Evolutionary conservation across 2,329 filamentous ascomycete species (phyloP), one percentile per base, ranked within the genome.

Genomic region (Cercospora canescens): DNA sequence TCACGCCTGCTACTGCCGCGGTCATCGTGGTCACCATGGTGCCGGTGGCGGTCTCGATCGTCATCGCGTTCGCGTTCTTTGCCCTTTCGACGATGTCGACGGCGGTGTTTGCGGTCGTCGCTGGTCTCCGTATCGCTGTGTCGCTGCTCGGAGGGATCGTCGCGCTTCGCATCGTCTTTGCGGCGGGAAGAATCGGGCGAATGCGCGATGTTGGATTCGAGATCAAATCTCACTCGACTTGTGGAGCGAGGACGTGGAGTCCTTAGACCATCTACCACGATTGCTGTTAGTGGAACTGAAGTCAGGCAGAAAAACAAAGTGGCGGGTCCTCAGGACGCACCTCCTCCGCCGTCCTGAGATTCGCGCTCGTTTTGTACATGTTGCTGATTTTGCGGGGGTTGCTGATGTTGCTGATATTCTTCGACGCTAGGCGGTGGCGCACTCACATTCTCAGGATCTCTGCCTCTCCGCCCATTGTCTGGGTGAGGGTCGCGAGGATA

Each of bases 381-480:
- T 60, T 60, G 58, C 41, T 52, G 34, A 62, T 56, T 39, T 55
- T 56, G 48, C 35, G 54, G 59, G 48, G 37, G 39, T 62, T 65
- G 65, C 50, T 65, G 57, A 32, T 62, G 35, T 57, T 63, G 60
- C 54, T 61, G 63, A 63, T 58, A 60, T 59, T 63, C 60, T 60
- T 66, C 57, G 66, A 60, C 62, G 66, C 39, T 62, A 28, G 60
- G 63, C 61, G 63, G 69, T 63, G 72, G 70, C 68, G 69, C 74
- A 84, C 82, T 84, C 82, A 84, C 82, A 83, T 84, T 81, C 75
- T 72, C 78, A 74, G 69, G 78, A 63, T 73, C 68, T 69, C 69
- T 69, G 62, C 71, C 71, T 72, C 71, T 69, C 59, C 73, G 66
- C 48, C 69, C 63, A 30, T 68, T 70, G 35, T 73, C 70, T 65